phyloP scores from a whole-genome alignment of 768 basidiomycete species.

The Sarcomyxa edulis region DNA sequence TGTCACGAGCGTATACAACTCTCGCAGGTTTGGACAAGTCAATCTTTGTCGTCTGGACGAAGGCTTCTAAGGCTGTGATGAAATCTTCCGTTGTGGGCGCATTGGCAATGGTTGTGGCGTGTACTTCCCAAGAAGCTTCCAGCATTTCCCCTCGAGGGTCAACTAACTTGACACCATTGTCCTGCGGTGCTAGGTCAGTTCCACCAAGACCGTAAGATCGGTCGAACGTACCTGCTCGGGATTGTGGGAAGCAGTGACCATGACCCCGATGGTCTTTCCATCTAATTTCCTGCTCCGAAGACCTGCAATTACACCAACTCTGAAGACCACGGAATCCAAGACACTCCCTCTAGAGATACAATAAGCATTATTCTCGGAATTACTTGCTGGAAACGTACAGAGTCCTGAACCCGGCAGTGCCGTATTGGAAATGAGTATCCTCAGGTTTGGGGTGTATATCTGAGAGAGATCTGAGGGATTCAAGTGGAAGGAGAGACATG shows the following conservation, averaged over 20 bases:
- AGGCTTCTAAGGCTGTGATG: conserved; percentile 50
- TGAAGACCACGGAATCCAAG: conserved; percentile 90
- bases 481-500: not conserved
- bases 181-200: conserved; percentile 42
- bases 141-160: conserved; percentile 98
- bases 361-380: conserved; percentile 9
- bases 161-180: conserved; percentile 98
- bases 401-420: conserved; percentile 93
- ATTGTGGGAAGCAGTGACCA: conserved; percentile 99
- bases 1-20: conserved; percentile 91
- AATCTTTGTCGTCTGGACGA: conserved; percentile 66
- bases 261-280: conserved; percentile 91
- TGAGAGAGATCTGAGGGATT: conserved; percentile 24
- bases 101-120: conserved; percentile 87
- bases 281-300: conserved; percentile 89
- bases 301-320: conserved; percentile 86
- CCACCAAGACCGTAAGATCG: conserved; percentile 5
- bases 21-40: conserved; percentile 73
- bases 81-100: conserved; percentile 73
- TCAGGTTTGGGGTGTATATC: conserved; percentile 71
- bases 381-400: conserved; percentile 47
- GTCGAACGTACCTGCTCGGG: conserved; percentile 75
- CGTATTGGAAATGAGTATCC: conserved; percentile 74
- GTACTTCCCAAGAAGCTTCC: conserved; percentile 84
- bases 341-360: conserved; percentile 45